phyloP scores from a whole-genome alignment of 805 yeast species.

The Lachancea kluyveri region DNA sequence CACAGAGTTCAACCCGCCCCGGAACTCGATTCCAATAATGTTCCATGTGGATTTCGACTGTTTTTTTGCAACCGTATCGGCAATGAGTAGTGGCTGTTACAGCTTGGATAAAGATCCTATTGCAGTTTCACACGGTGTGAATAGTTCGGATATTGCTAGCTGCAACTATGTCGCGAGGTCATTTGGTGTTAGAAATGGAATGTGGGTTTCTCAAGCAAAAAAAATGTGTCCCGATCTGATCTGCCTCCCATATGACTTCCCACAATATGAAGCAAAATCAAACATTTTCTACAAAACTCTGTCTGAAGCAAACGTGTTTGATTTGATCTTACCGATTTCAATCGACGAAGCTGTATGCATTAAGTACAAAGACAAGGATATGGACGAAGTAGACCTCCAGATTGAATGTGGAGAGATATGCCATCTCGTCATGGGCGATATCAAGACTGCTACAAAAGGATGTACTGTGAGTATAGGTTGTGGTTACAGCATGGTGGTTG shows the following conservation, averaged over 20 bases:
- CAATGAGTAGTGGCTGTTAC: constrained; percentile 39
- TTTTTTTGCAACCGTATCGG: constrained; percentile 84
- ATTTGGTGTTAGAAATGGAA: constrained; percentile 79
- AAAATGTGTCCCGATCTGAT: constrained; percentile 60
- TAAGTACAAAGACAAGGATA: constrained; percentile 7
- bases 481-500: constrained; percentile 66
- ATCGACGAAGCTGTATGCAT: constrained; percentile 78
- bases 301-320: constrained; percentile 18
- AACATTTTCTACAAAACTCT: constrained; percentile 57
- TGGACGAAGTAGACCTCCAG: constrained; percentile 23
- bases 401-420: constrained; percentile 24
- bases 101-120: constrained; percentile 46
- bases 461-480: constrained; percentile 79
- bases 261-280: constrained; percentile 61
- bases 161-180: constrained; percentile 84
- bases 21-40: constrained; percentile 31
- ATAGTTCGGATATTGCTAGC: constrained; percentile 72
- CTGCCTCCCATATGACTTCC: constrained; percentile 67
- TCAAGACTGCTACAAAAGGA: constrained; percentile 39
- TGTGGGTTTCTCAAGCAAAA: constrained; percentile 76
- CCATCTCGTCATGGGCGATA: constrained; percentile 33
- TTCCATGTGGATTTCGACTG: constrained; percentile 91
- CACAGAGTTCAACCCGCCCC: constrained; percentile 8
- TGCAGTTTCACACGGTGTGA: constrained; percentile 50
- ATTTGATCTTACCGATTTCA: constrained; percentile 72